Percentiles rank a stretch among this genome's conserved stretches.
These are phyloP conservation scores for Dalechampia spathulata DNA, from an alignment of 441 rosid species.

Conservation along the genomic window DNA sequence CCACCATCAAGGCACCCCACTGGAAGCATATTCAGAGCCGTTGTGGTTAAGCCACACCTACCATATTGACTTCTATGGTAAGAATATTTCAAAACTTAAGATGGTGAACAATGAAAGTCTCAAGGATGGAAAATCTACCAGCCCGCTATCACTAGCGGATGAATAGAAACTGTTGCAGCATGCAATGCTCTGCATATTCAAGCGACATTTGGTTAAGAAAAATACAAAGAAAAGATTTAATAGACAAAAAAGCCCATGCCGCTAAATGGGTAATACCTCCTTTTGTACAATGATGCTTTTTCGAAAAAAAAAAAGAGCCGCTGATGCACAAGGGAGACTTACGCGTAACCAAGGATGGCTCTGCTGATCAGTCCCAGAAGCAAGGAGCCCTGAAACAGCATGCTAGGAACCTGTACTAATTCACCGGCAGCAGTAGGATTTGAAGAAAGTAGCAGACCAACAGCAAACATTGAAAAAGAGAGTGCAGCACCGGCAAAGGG, in stretches of 20 bases:
- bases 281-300: not conserved
- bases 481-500: constrained; percentile 94
- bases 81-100: constrained; percentile 11
- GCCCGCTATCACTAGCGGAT: constrained; percentile 97
- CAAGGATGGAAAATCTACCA: constrained; percentile 43
- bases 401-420: constrained; percentile 88
- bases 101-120: constrained; percentile 6
- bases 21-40: constrained; percentile 97
- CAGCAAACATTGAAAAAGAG: constrained; percentile 79
- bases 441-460: constrained; percentile 81
- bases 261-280: constrained; percentile 2
- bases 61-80: constrained; percentile 11
- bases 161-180: constrained; percentile 77
- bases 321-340: constrained; percentile 28
- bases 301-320: constrained; percentile 5
- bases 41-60: constrained; percentile 96
- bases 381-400: constrained; percentile 88
- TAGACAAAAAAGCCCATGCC: constrained; percentile 7
- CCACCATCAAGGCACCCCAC: constrained; percentile 97
- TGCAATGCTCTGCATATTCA: constrained; percentile 69
- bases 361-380: constrained; percentile 95
- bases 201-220: constrained; percentile 13
- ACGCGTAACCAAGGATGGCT: constrained; percentile 83
- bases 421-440: constrained; percentile 68
- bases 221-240: constrained; percentile 6